Conservation (phyloP, 202 grass and related monocot genomes). For the Setaria italica region DNA sequence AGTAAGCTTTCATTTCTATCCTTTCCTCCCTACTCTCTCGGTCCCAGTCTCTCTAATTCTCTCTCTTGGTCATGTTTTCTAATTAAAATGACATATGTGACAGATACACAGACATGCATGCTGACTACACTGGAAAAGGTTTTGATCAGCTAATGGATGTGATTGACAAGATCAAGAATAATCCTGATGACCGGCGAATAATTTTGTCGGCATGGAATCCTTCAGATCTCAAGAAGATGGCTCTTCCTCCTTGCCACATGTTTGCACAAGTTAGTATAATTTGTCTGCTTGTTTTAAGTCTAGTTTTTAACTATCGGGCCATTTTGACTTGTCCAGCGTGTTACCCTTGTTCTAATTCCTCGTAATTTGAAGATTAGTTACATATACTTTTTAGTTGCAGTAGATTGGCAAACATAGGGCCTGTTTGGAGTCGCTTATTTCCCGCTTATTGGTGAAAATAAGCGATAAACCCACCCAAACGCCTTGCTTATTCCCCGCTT, state of each 20-base stretch:
- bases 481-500: too few relatives aligned
- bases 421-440: too few relatives aligned
- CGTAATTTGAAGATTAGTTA: neutral
- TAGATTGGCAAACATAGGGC: neutral
- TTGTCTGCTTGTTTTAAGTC: neutral
- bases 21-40: neutral
- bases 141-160: slow-evolving; percentile 85
- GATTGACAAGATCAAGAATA: slow-evolving; percentile 92
- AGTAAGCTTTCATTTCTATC: slow-evolving; percentile 56
- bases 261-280: slow-evolving; percentile 71
- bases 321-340: neutral
- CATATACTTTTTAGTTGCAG: too few relatives aligned
- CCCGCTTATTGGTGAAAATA: too few relatives aligned
- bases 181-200: slow-evolving; percentile 81
- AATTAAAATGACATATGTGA: neutral
- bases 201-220: slow-evolving; percentile 94
- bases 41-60: too few relatives aligned
- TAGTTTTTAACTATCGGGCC: neutral
- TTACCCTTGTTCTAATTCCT: neutral
- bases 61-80: neutral
- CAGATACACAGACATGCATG: slow-evolving; percentile 91
- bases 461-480: too few relatives aligned
- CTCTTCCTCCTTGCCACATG: slow-evolving; percentile 94
- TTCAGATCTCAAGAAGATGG: slow-evolving; percentile 86
- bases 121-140: slow-evolving; percentile 87